Evolutionary conservation across 371 early-diverging fungal species (phyloP), one percentile per base, ranked within the genome.

Genomic region (Actinomucor elegans): DNA sequence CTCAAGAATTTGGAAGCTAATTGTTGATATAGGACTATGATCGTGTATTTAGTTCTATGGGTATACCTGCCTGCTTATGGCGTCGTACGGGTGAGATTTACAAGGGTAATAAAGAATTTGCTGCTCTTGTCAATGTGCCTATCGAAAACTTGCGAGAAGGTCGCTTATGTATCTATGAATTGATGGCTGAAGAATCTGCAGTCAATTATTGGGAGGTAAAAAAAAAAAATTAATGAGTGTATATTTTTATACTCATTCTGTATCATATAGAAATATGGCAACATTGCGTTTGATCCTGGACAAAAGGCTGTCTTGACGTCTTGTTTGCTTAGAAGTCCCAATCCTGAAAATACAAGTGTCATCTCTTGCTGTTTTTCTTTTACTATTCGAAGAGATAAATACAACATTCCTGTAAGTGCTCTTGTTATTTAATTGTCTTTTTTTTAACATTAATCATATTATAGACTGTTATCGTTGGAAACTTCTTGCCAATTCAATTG

Each of bases 1-100:
- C n/a, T n/a, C n/a, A n/a, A n/a, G n/a, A n/a, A n/a, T n/a, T n/a
- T n/a, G n/a, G n/a, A n/a, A n/a, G n/a, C n/a, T n/a, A n/a, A n/a
- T n/a, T n/a, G n/a, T n/a, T n/a, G n/a, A n/a, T n/a, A n/a, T 61
- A 85, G 86, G 97, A 95, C 63, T 96, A 96, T 53, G 94, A 94
- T 71, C 86, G 93, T 50, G 90, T 92, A 35, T 94, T 96, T 65
- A 89, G 89, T 43, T 80, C 92, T n/a, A 92, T 95, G 90, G 97
- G 95, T 17, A 88, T 94, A 32, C 97, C 97, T 0, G 88, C 94
- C 14, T 93, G 94, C 59, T 69, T 95, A 23, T 95, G 96, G 97
- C 81, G 97, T 21, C 83, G 97, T 31, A 94, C 96, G 0, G 97
- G 97, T 17, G 96, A 96, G 70, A 94, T 96, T 26, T 94, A 88